Percentiles rank a stretch among this genome's conserved stretches.
phyloP scores from a whole-genome alignment of 1,284 basidiomycete species.

The Sporisorium scitamineum region DNA sequence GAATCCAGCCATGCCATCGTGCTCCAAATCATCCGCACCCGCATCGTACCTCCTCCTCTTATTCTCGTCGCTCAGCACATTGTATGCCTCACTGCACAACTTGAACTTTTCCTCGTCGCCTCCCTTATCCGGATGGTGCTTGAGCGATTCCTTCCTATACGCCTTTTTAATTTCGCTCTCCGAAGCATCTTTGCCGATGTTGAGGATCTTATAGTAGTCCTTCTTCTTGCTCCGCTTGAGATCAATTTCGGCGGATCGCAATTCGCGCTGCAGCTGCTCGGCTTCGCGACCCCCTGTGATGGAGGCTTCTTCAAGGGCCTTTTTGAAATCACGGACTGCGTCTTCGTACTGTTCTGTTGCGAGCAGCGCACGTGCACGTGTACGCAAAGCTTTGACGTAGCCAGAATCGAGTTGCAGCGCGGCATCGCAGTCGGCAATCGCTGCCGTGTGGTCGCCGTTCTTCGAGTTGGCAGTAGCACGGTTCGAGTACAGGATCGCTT shows the following conservation, averaged over 20 bases:
- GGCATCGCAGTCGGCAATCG: conserved; percentile 78
- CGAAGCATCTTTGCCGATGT: conserved; percentile 78
- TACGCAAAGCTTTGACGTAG: conserved; percentile 86
- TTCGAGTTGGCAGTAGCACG: conserved; percentile 83
- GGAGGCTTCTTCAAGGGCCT: conserved; percentile 76
- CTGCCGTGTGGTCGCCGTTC: conserved; percentile 77
- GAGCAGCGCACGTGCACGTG: conserved; percentile 82
- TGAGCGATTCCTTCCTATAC: conserved; percentile 63
- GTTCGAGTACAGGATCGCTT: conserved; percentile 82
- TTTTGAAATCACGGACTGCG: conserved; percentile 81
- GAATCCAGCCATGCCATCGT: conserved; percentile 46
- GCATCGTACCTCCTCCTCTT: conserved; percentile 66
- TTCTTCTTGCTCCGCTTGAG: conserved; percentile 66
- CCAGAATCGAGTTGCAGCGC: conserved; percentile 77
- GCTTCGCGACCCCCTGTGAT: conserved; percentile 72
- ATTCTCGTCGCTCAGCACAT: conserved; percentile 59
- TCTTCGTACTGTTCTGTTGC: conserved; percentile 81
- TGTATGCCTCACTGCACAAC: conserved; percentile 66
- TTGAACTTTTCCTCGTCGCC: conserved; percentile 69
- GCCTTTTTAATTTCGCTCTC: conserved; percentile 84
- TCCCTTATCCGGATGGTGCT: conserved; percentile 69
- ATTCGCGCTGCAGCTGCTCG: conserved; percentile 76
- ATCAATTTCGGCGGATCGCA: conserved; percentile 61
- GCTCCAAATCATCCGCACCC: conserved; percentile 65
- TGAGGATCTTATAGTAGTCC: conserved; percentile 83